A percentile compares a stretch with the other conserved stretches of the same genome.
phyloP scores from a whole-genome alignment of 208 protist species.

The Crithidia sp. region DNA sequence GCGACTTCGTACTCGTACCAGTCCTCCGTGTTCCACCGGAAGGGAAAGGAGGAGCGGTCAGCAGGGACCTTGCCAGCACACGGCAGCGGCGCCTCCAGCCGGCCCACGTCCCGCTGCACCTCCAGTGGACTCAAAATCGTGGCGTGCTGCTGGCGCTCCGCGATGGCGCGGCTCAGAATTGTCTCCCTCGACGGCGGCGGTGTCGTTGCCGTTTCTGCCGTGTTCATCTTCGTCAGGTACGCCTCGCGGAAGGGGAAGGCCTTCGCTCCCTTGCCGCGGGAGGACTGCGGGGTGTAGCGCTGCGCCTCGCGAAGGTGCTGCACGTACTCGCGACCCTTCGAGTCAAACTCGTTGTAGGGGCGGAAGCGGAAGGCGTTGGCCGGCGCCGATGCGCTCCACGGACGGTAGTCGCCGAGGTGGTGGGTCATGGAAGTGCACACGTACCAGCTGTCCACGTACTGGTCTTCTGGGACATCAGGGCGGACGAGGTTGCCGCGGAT shows the following conservation, averaged over 20 bases:
- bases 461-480: conserved; percentile 85
- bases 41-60: conserved; percentile 69
- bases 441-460: conserved; percentile 93
- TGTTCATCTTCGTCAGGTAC: conserved; percentile 84
- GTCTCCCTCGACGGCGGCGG: conserved; percentile 59
- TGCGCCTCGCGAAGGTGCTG: conserved; percentile 67
- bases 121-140: conserved; percentile 63
- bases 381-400: conserved; percentile 86
- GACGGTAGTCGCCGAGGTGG: conserved; percentile 82
- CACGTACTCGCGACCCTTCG: conserved; percentile 87
- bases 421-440: conserved; percentile 90
- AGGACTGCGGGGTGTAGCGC: conserved; percentile 46
- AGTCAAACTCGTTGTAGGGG: conserved; percentile 86
- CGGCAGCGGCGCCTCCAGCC: conserved; percentile 61
- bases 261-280: conserved; percentile 66
- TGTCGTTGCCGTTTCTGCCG: conserved; percentile 13
- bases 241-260: conserved; percentile 87
- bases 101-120: conserved; percentile 83
- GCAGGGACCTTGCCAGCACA: conserved; percentile 73
- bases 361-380: conserved; percentile 86
- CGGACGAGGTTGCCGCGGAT: conserved; percentile 82
- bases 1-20: conserved; percentile 93
- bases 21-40: conserved; percentile 87
- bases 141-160: conserved; percentile 55
- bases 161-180: conserved; percentile 70